A percentile compares a stretch with the other conserved stretches of the same genome.
These are phyloP conservation scores for Nakaseomyces uthaithaninus DNA, from an alignment of 1,139 yeast genomes.

Conservation along the genomic window DNA sequence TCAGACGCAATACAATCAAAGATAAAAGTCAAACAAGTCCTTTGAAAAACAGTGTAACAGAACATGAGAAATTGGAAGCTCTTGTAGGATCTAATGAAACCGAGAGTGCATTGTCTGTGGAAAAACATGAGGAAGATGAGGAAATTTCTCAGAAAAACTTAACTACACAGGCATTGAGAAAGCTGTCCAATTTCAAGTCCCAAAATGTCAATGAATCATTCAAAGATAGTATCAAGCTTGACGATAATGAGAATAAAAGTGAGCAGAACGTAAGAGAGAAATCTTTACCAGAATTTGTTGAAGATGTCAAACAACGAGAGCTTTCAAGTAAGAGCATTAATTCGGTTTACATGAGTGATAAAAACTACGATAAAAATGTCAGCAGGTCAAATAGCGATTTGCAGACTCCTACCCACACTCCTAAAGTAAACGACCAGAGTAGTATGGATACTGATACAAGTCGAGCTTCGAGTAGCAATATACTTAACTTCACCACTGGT, in stretches of 20 bases:
- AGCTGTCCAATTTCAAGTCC: constrained; percentile 29
- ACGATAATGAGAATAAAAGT: constrained; percentile 5
- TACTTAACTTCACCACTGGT: constrained; percentile 3
- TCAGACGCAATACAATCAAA: constrained; percentile 7
- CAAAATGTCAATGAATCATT: constrained; percentile 9
- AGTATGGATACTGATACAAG: constrained; percentile 9
- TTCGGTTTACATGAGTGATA: too few relatives aligned
- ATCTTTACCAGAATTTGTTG: not conserved
- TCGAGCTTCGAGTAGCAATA: constrained; percentile 3
- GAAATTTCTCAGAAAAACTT: constrained; percentile 29
- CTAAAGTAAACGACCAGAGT: constrained; percentile 6
- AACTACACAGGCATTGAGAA: constrained; percentile 36
- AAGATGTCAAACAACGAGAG: not conserved
- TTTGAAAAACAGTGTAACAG: too few relatives aligned
- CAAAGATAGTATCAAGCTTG: constrained; percentile 8
- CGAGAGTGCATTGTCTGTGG: not conserved
- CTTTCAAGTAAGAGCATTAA: too few relatives aligned
- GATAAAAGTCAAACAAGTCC: not conserved
- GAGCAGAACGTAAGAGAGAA: not conserved
- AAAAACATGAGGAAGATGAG: constrained; percentile 12
- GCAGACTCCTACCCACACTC: not conserved
- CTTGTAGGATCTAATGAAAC: constrained; percentile 4
- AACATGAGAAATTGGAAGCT: constrained; percentile 2
- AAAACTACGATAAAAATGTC: too few relatives aligned
- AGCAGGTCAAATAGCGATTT: not conserved